Evolutionary conservation across 176 grass and related monocot genomes (phyloP).

Genomic region (Dactylis glomerata): DNA sequence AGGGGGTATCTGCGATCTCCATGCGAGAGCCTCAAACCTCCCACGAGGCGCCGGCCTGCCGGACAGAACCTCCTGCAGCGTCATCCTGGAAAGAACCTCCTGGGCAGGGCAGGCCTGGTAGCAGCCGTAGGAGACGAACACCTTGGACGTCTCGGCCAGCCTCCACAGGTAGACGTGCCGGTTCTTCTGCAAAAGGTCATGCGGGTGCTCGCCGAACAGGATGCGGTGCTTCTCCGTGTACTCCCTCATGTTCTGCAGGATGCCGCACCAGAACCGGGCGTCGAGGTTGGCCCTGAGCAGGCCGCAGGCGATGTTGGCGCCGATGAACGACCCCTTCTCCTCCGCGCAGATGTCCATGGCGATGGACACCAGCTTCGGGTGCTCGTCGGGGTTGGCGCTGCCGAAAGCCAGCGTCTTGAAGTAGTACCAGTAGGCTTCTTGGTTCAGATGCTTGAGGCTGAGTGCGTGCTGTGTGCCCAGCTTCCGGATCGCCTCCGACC

Average conservation of each 20-base stretch:
- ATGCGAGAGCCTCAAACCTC: slow-evolving; percentile 21
- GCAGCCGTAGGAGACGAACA: slow-evolving; percentile 19
- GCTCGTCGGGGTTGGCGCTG: slow-evolving; percentile 6
- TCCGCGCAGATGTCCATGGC: slow-evolving; percentile 29
- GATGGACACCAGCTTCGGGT: slow-evolving; percentile 13
- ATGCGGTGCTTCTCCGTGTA: slow-evolving; percentile 4
- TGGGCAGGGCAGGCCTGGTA: background rate
- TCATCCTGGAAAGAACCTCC: background rate
- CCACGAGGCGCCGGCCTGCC: background rate
- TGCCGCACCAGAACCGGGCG: background rate
- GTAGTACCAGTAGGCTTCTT: slow-evolving; percentile 38
- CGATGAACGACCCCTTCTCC: slow-evolving; percentile 9
- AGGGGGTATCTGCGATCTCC: slow-evolving; percentile 24
- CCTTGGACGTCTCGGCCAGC: slow-evolving; percentile 6
- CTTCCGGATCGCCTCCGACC: background rate
- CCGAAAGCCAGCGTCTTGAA: slow-evolving; percentile 39
- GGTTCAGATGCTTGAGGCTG: background rate
- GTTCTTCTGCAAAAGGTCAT: background rate
- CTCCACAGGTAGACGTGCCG: background rate
- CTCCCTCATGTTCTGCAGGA: slow-evolving; percentile 8
- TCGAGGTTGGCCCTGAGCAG: slow-evolving; percentile 26
- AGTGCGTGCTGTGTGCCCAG: background rate
- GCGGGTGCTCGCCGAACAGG: slow-evolving; percentile 12
- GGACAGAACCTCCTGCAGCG: slow-evolving; percentile 28
- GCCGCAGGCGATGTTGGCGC: slow-evolving; percentile 21